phyloP scores from a whole-genome alignment of 2,329 filamentous ascomycete genomes.

The Colletotrichum sp. region DNA sequence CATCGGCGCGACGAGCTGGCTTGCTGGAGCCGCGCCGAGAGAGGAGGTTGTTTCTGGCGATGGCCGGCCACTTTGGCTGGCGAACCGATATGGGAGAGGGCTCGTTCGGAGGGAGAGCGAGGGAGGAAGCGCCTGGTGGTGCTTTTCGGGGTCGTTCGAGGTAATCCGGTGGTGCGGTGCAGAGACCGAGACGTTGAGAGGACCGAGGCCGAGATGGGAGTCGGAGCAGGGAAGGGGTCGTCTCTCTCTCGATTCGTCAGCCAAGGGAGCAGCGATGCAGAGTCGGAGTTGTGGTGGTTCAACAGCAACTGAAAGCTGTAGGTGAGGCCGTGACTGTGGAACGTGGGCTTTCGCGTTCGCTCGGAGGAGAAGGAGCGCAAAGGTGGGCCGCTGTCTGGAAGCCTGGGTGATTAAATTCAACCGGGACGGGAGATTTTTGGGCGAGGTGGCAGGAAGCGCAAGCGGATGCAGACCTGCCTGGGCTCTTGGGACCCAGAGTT shows the following conservation, averaged over 20 bases:
- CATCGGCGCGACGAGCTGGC: constrained; percentile 60
- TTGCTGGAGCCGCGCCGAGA: constrained; percentile 26
- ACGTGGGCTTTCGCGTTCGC: not conserved
- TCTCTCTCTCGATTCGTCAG: not conserved
- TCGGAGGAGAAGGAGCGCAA: constrained; percentile 1
- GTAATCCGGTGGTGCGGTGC: not conserved
- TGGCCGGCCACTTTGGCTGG: constrained; percentile 12
- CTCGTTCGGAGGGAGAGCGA: not conserved
- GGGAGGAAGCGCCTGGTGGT: not conserved
- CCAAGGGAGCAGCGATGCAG: not conserved
- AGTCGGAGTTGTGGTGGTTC: not conserved
- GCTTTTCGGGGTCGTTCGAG: not conserved
- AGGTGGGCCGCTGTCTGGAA: not conserved
- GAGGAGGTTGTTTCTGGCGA: constrained; percentile 2
- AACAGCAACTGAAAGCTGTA: not conserved
- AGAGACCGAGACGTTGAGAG: not conserved
- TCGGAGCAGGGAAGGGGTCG: not conserved
- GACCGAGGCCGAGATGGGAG: not conserved
- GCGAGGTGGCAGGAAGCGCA: constrained; percentile 20
- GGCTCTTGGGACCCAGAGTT: not conserved
- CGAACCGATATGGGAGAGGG: not conserved
- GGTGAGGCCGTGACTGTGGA: not conserved
- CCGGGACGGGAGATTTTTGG: constrained; percentile 11
- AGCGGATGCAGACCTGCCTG: not conserved
- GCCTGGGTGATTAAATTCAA: constrained; percentile 8